These are phyloP conservation scores for Aureobasidium zeae DNA, from an alignment of 2,329 filamentous ascomycete genomes.

Conservation along the genomic window DNA sequence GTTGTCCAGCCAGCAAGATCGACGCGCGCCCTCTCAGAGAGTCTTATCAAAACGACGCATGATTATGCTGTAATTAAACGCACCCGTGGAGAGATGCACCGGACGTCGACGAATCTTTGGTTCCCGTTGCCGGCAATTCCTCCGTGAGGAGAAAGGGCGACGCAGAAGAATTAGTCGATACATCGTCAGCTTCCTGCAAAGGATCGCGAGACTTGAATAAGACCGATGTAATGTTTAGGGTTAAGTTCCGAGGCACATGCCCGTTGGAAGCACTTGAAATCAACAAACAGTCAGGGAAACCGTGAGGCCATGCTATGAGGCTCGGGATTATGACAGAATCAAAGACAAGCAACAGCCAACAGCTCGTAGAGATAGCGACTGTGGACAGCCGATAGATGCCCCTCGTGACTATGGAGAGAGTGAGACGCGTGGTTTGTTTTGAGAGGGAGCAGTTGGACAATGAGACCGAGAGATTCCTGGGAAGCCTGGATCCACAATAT, in stretches of 20 bases:
- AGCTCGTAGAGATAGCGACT: conserved; percentile 33
- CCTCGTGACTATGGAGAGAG: conserved; percentile 72
- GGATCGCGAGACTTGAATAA: conserved; percentile 34
- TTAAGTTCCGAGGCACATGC: conserved; percentile 84
- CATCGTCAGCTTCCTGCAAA: conserved; percentile 50
- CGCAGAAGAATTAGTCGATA: conserved; percentile 51
- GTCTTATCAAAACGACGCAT: conserved; percentile 74
- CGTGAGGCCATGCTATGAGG: conserved; percentile 49
- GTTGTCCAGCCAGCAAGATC: conserved; percentile 60
- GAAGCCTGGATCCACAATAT: conserved; percentile 5
- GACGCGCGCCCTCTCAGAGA: conserved; percentile 69
- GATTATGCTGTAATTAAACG: conserved; percentile 47
- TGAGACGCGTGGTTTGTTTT: conserved; percentile 48
- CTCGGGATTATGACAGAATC: conserved; percentile 45
- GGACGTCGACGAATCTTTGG: conserved; percentile 28
- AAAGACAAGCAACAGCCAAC: conserved; percentile 27
- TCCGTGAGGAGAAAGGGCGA: background rate
- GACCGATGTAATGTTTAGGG: conserved; percentile 77
- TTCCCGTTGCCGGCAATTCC: conserved; percentile 17
- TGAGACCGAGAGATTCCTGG: conserved; percentile 8
- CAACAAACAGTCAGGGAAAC: conserved; percentile 11
- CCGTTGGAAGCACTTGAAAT: conserved; percentile 37
- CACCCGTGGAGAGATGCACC: conserved; percentile 26
- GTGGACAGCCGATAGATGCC: conserved; percentile 60
- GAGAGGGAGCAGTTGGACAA: conserved; percentile 7